Conservation (phyloP, 2,329 filamentous ascomycete species). For the Nothopassalora personata region DNA sequence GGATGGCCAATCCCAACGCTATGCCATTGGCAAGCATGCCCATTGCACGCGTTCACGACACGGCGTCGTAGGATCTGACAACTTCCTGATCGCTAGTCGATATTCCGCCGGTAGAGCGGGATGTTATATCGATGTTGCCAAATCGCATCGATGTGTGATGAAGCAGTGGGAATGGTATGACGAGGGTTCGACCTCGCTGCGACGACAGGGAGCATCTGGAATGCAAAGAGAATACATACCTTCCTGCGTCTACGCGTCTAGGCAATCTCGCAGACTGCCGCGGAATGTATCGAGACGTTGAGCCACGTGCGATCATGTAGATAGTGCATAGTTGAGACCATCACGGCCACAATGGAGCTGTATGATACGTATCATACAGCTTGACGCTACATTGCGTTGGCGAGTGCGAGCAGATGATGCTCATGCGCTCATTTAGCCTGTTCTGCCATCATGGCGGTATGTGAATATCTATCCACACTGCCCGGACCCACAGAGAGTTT, state of each 20-base stretch:
- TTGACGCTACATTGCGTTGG: no score
- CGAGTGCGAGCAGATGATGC: no score
- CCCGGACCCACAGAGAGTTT: no score
- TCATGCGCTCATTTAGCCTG: no score
- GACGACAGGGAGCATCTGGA: not conserved
- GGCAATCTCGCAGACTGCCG: not conserved
- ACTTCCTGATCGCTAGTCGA: not conserved
- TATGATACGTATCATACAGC: no score
- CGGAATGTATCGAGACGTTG: not conserved
- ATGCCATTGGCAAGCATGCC: constrained; percentile 13
- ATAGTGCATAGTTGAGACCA: not conserved
- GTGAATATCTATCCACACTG: no score
- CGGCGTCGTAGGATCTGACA: not conserved
- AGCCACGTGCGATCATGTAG: no score
- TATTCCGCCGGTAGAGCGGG: no score
- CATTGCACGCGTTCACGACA: not conserved
- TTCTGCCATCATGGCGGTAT: no score
- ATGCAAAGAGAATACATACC: constrained; percentile 1
- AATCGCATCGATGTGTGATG: not conserved
- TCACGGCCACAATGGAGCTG: no score
- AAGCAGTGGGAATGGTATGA: not conserved
- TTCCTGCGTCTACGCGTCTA: not conserved
- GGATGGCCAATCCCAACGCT: constrained; percentile 6
- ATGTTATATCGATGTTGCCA: not conserved
- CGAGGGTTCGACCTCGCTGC: not conserved